Evolutionary conservation across 2,329 filamentous ascomycete species (phyloP), one percentile per base, ranked within the genome.

Genomic region (Fusarium sp.): DNA sequence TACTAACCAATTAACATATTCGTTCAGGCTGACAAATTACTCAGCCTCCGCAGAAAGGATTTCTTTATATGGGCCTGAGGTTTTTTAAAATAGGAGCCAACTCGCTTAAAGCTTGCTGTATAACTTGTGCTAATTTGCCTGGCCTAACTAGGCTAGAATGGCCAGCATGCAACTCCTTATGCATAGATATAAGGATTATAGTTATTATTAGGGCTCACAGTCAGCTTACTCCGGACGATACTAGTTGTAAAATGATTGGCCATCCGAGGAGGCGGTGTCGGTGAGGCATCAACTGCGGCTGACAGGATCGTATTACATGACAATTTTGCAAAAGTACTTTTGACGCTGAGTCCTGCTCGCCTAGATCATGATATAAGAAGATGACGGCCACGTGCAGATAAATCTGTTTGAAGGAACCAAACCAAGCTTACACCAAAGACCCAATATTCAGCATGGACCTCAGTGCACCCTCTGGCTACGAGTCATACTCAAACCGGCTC

Each of bases 401-500:
- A 13, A 5, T 45, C 15, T 54, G 15, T 27, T 45, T 20, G 14
- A 6, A 35, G n/a, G 22, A 17, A 4, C 0, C 4, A 5, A 33
- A 52, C 39, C 8, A 29, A 39, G 33, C 57, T 45, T 62, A 54
- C 20, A 7, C 45, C 31, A 18, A 18, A 20, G 7, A 38, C 15
- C 17, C 20, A 22, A 8, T 35, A 4, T 20, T 39, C 9, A 62
- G 15, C 3, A 65, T 66, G 63, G 63, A 66, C 15, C 53, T 66
- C 1, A 66, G 63, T 35, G n/a, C 36, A 0, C 63, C 62, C 0
- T 66, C 63, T 18, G 52, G 52, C 7, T 66, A 66, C 17, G 63
- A 66, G 5, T 66, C 63, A 1, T 66, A 66, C 39, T 66, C 63
- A 0, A 66, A 66, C 45, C 44, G 63, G 4, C 63, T 66, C 11